Percentiles rank a stretch among this genome's conserved stretches.
Conservation (phyloP, 306 rosid species). For the Heteromeles arbutifolia region DNA sequence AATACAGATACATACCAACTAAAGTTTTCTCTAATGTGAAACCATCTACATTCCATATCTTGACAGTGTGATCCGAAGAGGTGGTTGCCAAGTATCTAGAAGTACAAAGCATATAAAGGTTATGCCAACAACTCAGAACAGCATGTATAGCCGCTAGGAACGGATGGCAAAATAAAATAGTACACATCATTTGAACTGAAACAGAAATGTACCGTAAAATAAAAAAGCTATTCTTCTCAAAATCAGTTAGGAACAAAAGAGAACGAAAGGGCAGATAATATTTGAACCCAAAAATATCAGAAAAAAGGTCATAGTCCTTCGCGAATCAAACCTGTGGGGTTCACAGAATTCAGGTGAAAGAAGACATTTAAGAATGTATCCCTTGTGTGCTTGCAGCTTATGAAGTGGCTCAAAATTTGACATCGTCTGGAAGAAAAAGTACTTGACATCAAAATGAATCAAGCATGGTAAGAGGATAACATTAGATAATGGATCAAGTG, state of each 20-base stretch:
- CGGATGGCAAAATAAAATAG: neutral
- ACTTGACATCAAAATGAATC: conserved; percentile 14
- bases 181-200: neutral
- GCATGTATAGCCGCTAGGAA: neutral
- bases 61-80: conserved; percentile 86
- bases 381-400: conserved; percentile 94
- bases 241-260: neutral
- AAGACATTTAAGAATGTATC: conserved; percentile 93
- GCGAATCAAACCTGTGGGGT: conserved; percentile 67
- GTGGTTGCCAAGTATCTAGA: conserved; percentile 92
- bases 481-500: neutral
- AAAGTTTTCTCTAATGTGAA: conserved; percentile 92
- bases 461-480: conserved; percentile 1
- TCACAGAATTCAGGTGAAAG: conserved; percentile 97
- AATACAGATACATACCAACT: conserved; percentile 42
- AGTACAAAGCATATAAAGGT: conserved; percentile 5
- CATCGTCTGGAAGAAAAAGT: conserved; percentile 68
- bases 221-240: neutral
- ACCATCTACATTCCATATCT: conserved; percentile 98
- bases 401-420: conserved; percentile 98
- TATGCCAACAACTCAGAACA: neutral
- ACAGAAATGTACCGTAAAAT: conserved; percentile 1
- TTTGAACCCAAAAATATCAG: neutral
- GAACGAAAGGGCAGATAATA: neutral
- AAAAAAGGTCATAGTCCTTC: neutral